These are phyloP conservation scores for Vaccinium darrowii DNA, from an alignment of 148 eudicot species.

Conservation along the genomic window DNA sequence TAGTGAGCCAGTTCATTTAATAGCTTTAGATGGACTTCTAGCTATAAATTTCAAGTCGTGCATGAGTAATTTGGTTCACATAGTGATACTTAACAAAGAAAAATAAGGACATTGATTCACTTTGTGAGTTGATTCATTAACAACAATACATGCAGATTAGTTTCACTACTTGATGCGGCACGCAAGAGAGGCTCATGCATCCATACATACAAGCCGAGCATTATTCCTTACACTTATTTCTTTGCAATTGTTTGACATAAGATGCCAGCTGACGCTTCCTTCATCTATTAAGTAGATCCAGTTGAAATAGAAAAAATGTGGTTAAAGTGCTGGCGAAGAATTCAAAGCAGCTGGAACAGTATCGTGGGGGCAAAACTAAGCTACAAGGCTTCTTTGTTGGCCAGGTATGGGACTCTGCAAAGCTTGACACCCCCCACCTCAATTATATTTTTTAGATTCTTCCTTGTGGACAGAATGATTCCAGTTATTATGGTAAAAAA, in stretches of 20 bases:
- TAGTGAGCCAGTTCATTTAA: no score
- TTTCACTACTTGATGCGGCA: background rate
- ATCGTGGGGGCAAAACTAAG: constrained; percentile 87
- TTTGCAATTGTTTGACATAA: background rate
- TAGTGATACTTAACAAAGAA: background rate
- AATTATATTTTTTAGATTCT: background rate
- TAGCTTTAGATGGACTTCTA: background rate
- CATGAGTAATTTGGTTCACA: background rate
- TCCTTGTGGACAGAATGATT: background rate
- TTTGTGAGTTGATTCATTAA: background rate
- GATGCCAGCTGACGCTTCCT: background rate
- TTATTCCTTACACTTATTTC: background rate
- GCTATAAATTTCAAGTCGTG: background rate
- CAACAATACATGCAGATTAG: background rate
- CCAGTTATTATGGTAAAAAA: no score
- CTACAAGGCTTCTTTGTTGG: constrained; percentile 92
- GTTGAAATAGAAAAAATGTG: constrained; percentile 77
- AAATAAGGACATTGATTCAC: background rate
- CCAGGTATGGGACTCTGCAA: constrained; percentile 46
- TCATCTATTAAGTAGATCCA: constrained; percentile 40
- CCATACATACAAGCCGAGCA: background rate
- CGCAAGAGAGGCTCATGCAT: background rate
- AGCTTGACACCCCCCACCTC: background rate
- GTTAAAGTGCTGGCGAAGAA: constrained; percentile 67
- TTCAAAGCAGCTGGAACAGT: constrained; percentile 88